Conservation (phyloP, 2,329 filamentous ascomycete species). For the Beauveria sp. region DNA sequence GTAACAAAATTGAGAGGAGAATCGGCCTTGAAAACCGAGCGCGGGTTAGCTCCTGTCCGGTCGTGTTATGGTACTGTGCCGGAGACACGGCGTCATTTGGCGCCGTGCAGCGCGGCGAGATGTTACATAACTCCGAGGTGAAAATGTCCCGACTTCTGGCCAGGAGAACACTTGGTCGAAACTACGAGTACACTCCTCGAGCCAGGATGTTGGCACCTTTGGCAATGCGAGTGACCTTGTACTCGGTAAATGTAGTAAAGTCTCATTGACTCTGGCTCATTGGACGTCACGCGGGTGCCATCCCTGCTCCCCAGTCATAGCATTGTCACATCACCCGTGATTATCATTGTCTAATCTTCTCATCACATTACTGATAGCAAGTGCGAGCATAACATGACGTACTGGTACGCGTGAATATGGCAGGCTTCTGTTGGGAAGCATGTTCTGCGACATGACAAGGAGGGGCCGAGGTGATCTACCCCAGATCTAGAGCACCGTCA, state of each 20-base stretch:
- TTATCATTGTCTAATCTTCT: too few species aligned
- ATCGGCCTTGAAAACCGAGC: too few species aligned
- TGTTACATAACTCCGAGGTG: background rate
- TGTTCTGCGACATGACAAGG: background rate
- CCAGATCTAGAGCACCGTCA: conserved; percentile 4
- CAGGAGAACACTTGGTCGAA: background rate
- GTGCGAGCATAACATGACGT: background rate
- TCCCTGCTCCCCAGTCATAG: too few species aligned
- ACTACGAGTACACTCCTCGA: background rate
- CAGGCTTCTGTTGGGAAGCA: background rate
- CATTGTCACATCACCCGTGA: too few species aligned
- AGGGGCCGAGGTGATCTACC: background rate
- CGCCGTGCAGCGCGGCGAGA: background rate
- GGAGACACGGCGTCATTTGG: background rate
- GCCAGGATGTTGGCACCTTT: too few species aligned
- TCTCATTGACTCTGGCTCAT: too few species aligned
- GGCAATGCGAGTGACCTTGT: too few species aligned
- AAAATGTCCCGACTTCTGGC: background rate
- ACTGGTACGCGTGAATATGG: background rate
- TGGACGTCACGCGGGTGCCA: too few species aligned
- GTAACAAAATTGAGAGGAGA: background rate
- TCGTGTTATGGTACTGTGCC: background rate
- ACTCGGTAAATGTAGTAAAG: too few species aligned
- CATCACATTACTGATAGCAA: background rate
- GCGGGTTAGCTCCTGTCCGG: background rate